Percentiles rank a stretch among this genome's conserved stretches.
phyloP scores from a whole-genome alignment of 2,329 filamentous ascomycete species.

The Lojkania enalia region DNA sequence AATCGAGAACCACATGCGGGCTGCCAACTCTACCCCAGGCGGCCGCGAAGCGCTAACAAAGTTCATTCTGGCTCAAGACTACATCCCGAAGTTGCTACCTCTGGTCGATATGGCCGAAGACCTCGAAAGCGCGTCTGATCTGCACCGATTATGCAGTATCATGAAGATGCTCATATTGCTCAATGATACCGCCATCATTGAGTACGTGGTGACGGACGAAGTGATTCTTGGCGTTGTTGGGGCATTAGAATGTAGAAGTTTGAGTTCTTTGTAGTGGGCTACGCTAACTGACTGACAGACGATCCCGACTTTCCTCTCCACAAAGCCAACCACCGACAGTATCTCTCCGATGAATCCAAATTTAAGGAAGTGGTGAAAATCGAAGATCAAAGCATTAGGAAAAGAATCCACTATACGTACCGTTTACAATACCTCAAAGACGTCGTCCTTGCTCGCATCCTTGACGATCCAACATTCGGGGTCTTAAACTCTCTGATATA shows the following conservation, averaged over 20 bases:
- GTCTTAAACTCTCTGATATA: constrained; percentile 98
- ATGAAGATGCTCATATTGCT: constrained; percentile 95
- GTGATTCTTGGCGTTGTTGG: constrained; percentile 91
- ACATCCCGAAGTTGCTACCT: constrained; percentile 83
- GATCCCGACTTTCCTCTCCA: constrained; percentile 97
- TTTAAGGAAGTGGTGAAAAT: constrained; percentile 97
- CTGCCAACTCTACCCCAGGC: constrained; percentile 70
- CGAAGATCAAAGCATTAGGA: constrained; percentile 75
- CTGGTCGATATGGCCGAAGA: constrained; percentile 89
- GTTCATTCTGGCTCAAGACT: constrained; percentile 81
- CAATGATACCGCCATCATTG: constrained; percentile 93
- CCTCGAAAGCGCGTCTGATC: constrained; percentile 79
- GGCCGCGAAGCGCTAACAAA: constrained; percentile 88
- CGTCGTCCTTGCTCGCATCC: constrained; percentile 92
- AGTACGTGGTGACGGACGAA: constrained; percentile 87
- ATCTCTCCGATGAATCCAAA: constrained; percentile 82
- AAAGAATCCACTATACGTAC: constrained; percentile 96
- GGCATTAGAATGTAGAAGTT: constrained; percentile 74
- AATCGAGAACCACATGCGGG: constrained; percentile 81
- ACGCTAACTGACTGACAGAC: constrained; percentile 55
- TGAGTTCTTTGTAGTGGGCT: constrained; percentile 1
- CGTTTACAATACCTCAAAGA: constrained; percentile 96
- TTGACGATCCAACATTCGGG: constrained; percentile 97
- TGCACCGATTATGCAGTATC: constrained; percentile 94
- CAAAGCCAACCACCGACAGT: constrained; percentile 95